phyloP scores from a whole-genome alignment of 148 eudicot species.

The Nepenthes gracilis region DNA sequence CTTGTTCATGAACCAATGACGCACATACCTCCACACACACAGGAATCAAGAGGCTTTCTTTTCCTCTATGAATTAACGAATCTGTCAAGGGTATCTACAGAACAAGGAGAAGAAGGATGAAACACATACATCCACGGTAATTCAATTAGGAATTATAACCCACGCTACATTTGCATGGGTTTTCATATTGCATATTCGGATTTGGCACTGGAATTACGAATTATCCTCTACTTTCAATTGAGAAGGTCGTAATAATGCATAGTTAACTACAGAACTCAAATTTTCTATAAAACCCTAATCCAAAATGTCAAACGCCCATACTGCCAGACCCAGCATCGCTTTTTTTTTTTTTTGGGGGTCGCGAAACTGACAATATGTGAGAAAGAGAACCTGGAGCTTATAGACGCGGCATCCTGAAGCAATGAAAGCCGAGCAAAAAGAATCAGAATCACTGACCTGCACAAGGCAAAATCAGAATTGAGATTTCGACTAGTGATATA shows the following conservation, averaged over 20 bases:
- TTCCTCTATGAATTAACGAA: conserved; percentile 35
- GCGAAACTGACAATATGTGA: no score
- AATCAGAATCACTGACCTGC: conserved; percentile 32
- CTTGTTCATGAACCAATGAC: neutral
- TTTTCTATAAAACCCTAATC: no score
- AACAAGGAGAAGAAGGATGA: conserved; percentile 1
- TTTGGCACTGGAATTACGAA: neutral
- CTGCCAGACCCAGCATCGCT: no score
- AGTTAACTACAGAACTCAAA: no score
- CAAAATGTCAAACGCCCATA: no score
- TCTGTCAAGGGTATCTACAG: conserved; percentile 36
- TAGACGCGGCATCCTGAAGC: conserved; percentile 51
- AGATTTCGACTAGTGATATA: no score
- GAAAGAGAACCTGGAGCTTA: conserved; percentile 25
- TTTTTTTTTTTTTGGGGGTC: no score
- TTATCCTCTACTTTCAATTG: neutral
- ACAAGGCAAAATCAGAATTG: conserved; percentile 1
- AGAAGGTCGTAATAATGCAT: no score
- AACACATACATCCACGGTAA: neutral
- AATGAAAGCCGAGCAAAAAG: conserved; percentile 43
- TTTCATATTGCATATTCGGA: neutral
- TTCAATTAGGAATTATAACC: neutral
- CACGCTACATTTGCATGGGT: neutral
- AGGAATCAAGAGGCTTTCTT: conserved; percentile 58
- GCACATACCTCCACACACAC: conserved; percentile 29